Percentiles rank a stretch among this genome's conserved stretches.
phyloP scores from a whole-genome alignment of 352 stramenopile species.

The Hyaloperonospora arabidopsidis region DNA sequence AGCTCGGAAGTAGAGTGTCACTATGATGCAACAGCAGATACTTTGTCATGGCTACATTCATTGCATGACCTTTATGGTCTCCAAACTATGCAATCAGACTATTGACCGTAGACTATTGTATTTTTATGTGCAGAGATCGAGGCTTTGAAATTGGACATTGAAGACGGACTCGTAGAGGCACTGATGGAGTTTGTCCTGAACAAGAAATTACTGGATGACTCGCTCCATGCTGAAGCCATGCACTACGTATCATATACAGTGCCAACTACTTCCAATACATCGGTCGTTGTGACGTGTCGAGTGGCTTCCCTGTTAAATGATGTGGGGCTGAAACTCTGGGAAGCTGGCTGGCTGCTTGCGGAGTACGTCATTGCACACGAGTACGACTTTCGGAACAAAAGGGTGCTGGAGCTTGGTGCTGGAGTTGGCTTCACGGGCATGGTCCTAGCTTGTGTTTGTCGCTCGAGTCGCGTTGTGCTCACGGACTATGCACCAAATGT shows the following conservation, averaged over 20 bases:
- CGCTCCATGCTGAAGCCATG: conserved; percentile 46
- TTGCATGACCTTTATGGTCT: not conserved
- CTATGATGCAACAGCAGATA: too few relatives aligned
- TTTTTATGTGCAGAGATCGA: conserved; percentile 47
- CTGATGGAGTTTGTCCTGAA: conserved; percentile 55
- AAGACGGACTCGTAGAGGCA: conserved; percentile 43
- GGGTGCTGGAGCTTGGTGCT: conserved; percentile 63
- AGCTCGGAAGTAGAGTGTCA: not conserved
- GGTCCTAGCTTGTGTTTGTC: conserved; percentile 38
- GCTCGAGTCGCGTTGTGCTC: conserved; percentile 38
- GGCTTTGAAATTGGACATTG: conserved; percentile 26
- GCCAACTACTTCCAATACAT: conserved; percentile 6
- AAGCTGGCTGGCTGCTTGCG: conserved; percentile 67
- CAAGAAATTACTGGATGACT: conserved; percentile 23
- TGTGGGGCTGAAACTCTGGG: conserved; percentile 77
- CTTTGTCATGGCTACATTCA: too few relatives aligned
- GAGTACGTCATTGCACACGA: conserved; percentile 59
- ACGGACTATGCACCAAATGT: conserved; percentile 76
- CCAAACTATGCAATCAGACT: not conserved
- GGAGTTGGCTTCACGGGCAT: conserved; percentile 69
- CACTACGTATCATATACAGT: conserved; percentile 68
- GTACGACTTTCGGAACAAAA: conserved; percentile 39
- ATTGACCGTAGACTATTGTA: not conserved
- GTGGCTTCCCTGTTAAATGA: conserved; percentile 78
- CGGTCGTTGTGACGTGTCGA: conserved; percentile 52